phyloP scores from a whole-genome alignment of 805 yeast genomes.

The Candida dendrica region DNA sequence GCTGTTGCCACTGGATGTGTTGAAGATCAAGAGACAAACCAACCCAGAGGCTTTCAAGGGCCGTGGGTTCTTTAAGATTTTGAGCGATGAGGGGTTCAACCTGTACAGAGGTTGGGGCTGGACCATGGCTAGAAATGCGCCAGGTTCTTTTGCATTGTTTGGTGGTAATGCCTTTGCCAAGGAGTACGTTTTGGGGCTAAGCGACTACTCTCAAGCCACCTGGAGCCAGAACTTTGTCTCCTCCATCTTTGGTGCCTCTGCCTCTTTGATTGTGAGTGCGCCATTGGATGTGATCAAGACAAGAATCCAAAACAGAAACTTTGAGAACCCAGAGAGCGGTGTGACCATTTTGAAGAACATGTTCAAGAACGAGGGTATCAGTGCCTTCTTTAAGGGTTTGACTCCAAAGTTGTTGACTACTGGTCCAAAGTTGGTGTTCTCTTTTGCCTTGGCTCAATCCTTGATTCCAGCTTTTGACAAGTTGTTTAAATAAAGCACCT shows the following conservation, averaged over 20 bases:
- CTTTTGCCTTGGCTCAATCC: constrained; percentile 96
- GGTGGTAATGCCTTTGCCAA: constrained; percentile 99
- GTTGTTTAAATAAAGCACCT: constrained; percentile 37
- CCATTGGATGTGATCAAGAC: constrained; percentile 98
- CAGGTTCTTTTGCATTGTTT: constrained; percentile 94
- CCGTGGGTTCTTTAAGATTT: constrained; percentile 84
- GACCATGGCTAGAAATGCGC: constrained; percentile 99
- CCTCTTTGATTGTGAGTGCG: constrained; percentile 93
- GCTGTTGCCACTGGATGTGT: constrained; percentile 88
- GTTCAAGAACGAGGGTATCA: constrained; percentile 81
- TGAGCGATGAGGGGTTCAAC: constrained; percentile 87
- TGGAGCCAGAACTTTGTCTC: constrained; percentile 94
- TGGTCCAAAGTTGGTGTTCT: constrained; percentile 95
- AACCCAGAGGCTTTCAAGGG: constrained; percentile 99
- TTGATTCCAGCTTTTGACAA: constrained; percentile 94
- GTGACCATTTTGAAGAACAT: constrained; percentile 88
- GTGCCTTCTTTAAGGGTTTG: constrained; percentile 92
- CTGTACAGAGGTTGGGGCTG: constrained; percentile 99
- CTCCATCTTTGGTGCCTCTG: constrained; percentile 93
- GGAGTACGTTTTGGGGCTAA: constrained; percentile 82
- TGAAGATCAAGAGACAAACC: constrained; percentile 97
- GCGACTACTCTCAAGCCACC: constrained; percentile 85
- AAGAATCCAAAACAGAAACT: constrained; percentile 93
- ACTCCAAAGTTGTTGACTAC: constrained; percentile 95
- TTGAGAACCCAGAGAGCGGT: constrained; percentile 93